Base-by-base conservation (phyloP, 164 flowering plant genomes). In the Stephania yunnanensis region DNA sequence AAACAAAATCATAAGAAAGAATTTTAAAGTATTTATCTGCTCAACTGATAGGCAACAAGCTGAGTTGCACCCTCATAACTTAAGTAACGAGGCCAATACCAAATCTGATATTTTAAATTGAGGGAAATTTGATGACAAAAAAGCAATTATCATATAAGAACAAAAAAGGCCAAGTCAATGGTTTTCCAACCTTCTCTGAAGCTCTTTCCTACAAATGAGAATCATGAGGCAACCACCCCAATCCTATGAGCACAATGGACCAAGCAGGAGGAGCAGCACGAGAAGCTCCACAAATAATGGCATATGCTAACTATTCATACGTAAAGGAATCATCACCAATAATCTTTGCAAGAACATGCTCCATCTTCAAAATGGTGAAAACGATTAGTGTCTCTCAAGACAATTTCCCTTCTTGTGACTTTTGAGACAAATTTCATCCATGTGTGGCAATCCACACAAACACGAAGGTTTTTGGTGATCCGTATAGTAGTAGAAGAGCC, bases 391-490 rank as follows among this genome's bases (percentile, higher is more conserved):
- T 61, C 66, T 61, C 66, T n/a, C 25, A 61, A 61, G 20, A 61
- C 66, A 61, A 61, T 61, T n/a, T 7, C 66, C 66, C 66, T 19
- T 6, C n/a, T 61, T n/a, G 66, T 61, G 7, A 61, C 66, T 61
- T 25, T 61, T n/a, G 66, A 17, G n/a, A 61, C 66, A 61, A 61
- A 61, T 61, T 61, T 61, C 66, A 61, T 61, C 66, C 66, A 61
- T 19, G 66, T 61, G 66, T 61, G 66, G 66, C 66, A 61, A 61
- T 61, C 66, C n/a, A 61, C 22, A 17, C 66, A 61, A 61, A 61
- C 66, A 61, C 66, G 66, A 22, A 61, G 66, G 19, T 61, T 61
- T 61, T 61, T 61, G 66, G 66, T 61, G 66, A 61, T 61, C 66
- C 25, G 66, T 19, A 61, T 61, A 7, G 66, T 20, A 19, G 66